These are phyloP conservation scores for Dryadomyces sulphureus DNA, from an alignment of 2,329 filamentous ascomycete genomes.

Conservation along the genomic window DNA sequence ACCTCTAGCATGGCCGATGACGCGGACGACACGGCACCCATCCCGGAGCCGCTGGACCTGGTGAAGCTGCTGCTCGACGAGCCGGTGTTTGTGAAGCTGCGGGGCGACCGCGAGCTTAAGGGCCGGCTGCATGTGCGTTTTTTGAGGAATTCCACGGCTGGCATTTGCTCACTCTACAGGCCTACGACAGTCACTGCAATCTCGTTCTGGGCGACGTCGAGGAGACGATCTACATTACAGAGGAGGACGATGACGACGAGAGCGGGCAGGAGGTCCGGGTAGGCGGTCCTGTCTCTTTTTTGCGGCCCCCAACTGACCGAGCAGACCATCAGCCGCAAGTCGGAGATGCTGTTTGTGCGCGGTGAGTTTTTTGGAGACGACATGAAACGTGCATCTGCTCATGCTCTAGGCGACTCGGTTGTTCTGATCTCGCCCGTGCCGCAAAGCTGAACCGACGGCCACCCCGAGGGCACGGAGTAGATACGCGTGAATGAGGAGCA, in stretches of 20 bases:
- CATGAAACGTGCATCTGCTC: no score
- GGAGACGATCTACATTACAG: slow-evolving; percentile 89
- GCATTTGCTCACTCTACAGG: slow-evolving; percentile 34
- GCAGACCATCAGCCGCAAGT: slow-evolving; percentile 89
- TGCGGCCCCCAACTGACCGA: not conserved
- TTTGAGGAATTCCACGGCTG: slow-evolving; percentile 7
- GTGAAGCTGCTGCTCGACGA: slow-evolving; percentile 91
- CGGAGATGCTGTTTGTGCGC: slow-evolving; percentile 97
- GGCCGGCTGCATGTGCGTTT: slow-evolving; percentile 62
- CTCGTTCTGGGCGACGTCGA: slow-evolving; percentile 90
- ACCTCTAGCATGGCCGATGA: slow-evolving; percentile 57
- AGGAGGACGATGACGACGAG: slow-evolving; percentile 71
- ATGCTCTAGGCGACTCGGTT: slow-evolving; percentile 14
- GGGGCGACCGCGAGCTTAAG: slow-evolving; percentile 89
- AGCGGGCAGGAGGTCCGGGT: slow-evolving; percentile 46
- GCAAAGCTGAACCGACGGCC: slow-evolving; percentile 6
- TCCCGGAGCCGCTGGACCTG: slow-evolving; percentile 87
- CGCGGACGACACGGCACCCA: slow-evolving; percentile 56
- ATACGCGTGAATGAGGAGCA: no score
- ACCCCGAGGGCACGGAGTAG: no score
- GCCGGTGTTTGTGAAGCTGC: slow-evolving; percentile 90
- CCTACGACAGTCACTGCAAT: slow-evolving; percentile 98
- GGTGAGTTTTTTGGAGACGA: no score
- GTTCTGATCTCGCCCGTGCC: slow-evolving; percentile 16
- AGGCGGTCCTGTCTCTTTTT: slow-evolving; percentile 14